Evolutionary conservation across 2,329 filamentous ascomycete genomes (phyloP), one percentile per base, ranked within the genome.

Genomic region (Shiraia sp.): DNA sequence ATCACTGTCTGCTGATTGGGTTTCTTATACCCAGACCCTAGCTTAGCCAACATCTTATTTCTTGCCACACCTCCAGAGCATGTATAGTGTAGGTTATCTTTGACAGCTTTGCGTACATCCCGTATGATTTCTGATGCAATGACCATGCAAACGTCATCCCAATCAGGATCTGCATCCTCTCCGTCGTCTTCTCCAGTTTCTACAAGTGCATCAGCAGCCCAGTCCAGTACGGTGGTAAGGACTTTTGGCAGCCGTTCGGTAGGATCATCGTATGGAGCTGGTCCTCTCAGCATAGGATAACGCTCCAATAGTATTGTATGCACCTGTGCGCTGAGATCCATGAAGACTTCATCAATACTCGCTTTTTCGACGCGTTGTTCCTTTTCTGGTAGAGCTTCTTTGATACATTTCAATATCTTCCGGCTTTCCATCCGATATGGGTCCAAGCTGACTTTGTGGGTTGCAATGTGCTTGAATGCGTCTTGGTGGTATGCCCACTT

Each of bases 1-100:
- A 99, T 84, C n/a, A 97, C 82, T 0, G 92, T 97, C 71, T 99
- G 93, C 55, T 87, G 82, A 63, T 96, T 93, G 24, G 93, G 93
- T 69, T 99, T 99, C 72, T 90, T 91, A 73, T 91, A 84, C 6
- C 82, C 90, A 16, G 90, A 95, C 22, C 92, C 93, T 42, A 99
- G 75, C 73, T 99, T 99, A 48, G 91, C 90, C 46, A 99, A 77
- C 81, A 96, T 90, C 72, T 97, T 99, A 75, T 96, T 99, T 51
- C 81, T 81, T 22, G 90, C 87, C 50, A 99, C 77, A 6, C 93
- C 93, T 1, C 83, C 92, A 6, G 92, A 96, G 70, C 91, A 96
- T 3, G 92, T 97, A 66, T 96, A 99, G 39, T 83, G 81, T 37
- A 97, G 73, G 51, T 79, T 77, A 32, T 86, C 78, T 53, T 79